These are phyloP conservation scores for Daldinia grandis DNA, from an alignment of 495 filamentous ascomycete genomes.

Conservation along the genomic window DNA sequence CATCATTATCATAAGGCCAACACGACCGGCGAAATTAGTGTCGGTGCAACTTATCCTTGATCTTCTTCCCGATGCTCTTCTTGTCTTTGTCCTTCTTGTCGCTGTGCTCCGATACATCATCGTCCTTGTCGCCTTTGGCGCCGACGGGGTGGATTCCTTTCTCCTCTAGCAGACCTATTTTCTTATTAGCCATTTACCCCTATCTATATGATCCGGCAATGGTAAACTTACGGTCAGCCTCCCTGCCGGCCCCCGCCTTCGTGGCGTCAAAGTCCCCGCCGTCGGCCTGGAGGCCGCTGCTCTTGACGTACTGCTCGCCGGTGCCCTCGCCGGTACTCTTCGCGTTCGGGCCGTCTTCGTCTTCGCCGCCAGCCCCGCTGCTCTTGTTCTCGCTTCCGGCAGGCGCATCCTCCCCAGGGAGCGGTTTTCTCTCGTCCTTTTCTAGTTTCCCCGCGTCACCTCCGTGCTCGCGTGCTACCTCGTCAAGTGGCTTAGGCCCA, in stretches of 20 bases:
- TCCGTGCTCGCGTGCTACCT: slow-evolving; percentile 53
- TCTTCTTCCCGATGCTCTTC: slow-evolving; percentile 45
- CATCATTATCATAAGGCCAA: slow-evolving; percentile 6
- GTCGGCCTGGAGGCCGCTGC: slow-evolving; percentile 61
- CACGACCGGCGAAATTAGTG: slow-evolving; percentile 21
- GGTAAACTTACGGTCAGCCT: slow-evolving; percentile 68
- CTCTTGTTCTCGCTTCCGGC: neutral
- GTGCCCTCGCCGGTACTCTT: slow-evolving; percentile 56
- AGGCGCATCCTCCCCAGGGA: slow-evolving; percentile 1
- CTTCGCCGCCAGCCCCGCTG: slow-evolving; percentile 3
- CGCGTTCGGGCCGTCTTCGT: slow-evolving; percentile 45
- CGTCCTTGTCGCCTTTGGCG: slow-evolving; percentile 25
- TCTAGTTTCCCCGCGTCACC: slow-evolving; percentile 48
- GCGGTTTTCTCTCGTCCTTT: slow-evolving; percentile 4
- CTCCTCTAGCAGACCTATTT: slow-evolving; percentile 53
- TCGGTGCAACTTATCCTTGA: slow-evolving; percentile 47
- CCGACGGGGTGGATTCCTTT: slow-evolving; percentile 48
- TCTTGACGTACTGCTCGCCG: slow-evolving; percentile 63
- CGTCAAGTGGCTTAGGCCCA: slow-evolving; percentile 52
- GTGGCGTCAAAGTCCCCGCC: slow-evolving; percentile 67
- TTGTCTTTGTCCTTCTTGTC: slow-evolving; percentile 44
- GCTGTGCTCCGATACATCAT: slow-evolving; percentile 44
- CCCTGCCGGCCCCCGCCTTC: slow-evolving; percentile 67
- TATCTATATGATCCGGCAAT: neutral
- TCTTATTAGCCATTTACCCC: neutral